Percentiles rank a stretch among this genome's conserved stretches.
These are phyloP conservation scores for Blakeslea trispora DNA, from an alignment of 371 early-diverging fungal species.

Conservation along the genomic window DNA sequence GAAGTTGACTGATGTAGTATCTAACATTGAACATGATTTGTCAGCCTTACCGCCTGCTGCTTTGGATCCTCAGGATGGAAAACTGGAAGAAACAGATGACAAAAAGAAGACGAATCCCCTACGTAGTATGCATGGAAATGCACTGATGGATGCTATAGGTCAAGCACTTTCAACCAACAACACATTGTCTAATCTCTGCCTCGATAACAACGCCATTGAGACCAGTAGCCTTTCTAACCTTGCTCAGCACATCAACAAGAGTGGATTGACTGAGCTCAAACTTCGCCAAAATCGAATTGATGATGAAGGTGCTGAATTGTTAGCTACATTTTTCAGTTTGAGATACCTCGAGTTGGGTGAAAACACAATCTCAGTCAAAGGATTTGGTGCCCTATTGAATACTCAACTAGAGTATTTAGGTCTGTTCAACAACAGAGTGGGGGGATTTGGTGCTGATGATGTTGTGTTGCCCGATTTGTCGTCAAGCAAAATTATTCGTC, in stretches of 20 bases:
- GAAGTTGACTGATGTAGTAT: conserved; percentile 46
- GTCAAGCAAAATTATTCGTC: conserved; percentile 33
- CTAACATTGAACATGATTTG: conserved; percentile 31
- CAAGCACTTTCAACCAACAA: conserved; percentile 31
- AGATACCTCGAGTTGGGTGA: conserved; percentile 52
- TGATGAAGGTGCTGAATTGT: conserved; percentile 45
- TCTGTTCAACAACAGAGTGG: conserved; percentile 52
- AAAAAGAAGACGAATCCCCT: conserved; percentile 19
- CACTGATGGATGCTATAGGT: conserved; percentile 37
- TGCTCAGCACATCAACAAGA: conserved; percentile 16
- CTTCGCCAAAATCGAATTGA: conserved; percentile 56
- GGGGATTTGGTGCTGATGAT: conserved; percentile 41
- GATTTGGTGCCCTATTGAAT: conserved; percentile 43
- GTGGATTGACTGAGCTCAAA: conserved; percentile 39
- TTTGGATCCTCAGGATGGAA: conserved; percentile 10
- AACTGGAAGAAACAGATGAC: conserved; percentile 24
- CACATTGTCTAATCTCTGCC: conserved; percentile 43
- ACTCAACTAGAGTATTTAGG: conserved; percentile 48
- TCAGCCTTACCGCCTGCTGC: conserved; percentile 36
- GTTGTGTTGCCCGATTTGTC: conserved; percentile 36
- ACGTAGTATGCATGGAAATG: conserved; percentile 48
- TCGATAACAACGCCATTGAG: conserved; percentile 58
- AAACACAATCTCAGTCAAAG: conserved; percentile 47
- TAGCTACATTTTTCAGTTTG: conserved; percentile 33
- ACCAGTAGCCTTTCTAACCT: conserved; percentile 22